phyloP scores from a whole-genome alignment of 1,139 yeast genomes.

The Saccharomyces hybrid region DNA sequence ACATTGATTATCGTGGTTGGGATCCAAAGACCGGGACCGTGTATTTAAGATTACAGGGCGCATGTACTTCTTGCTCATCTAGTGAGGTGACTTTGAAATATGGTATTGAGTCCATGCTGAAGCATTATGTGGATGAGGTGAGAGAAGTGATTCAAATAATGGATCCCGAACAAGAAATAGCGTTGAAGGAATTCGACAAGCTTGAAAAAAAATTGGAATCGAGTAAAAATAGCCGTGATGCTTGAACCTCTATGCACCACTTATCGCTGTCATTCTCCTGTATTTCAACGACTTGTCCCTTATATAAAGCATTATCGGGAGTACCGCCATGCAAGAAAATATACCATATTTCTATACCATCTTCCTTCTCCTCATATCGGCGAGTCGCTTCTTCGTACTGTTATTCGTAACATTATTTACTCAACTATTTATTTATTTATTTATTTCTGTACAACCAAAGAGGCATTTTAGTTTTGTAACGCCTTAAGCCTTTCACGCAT shows the following conservation, averaged over 20 bases:
- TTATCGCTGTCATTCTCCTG: too few relatives aligned
- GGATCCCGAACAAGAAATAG: conserved; percentile 38
- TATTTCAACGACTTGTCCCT: not conserved
- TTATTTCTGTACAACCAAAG: not conserved
- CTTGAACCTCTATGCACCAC: not conserved
- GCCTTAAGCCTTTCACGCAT: conserved; percentile 89
- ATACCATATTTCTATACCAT: too few relatives aligned
- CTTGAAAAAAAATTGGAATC: conserved; percentile 26
- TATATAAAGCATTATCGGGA: not conserved
- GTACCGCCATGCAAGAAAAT: conserved; percentile 31
- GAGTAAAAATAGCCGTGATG: conserved; percentile 5
- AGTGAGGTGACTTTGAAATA: conserved; percentile 68
- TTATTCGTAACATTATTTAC: not conserved
- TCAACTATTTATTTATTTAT: not conserved
- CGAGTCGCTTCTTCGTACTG: not conserved
- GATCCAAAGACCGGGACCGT: conserved; percentile 60
- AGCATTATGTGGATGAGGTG: conserved; percentile 74
- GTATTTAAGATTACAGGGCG: conserved; percentile 60
- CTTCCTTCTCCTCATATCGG: too few relatives aligned
- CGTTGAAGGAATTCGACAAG: conserved; percentile 31
- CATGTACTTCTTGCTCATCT: conserved; percentile 73
- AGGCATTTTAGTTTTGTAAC: conserved; percentile 50
- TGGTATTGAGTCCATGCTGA: conserved; percentile 77
- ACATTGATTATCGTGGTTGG: conserved; percentile 63
- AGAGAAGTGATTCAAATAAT: conserved; percentile 54